phyloP scores from a whole-genome alignment of 495 filamentous ascomycete genomes.

The Coniosporium apollinis region DNA sequence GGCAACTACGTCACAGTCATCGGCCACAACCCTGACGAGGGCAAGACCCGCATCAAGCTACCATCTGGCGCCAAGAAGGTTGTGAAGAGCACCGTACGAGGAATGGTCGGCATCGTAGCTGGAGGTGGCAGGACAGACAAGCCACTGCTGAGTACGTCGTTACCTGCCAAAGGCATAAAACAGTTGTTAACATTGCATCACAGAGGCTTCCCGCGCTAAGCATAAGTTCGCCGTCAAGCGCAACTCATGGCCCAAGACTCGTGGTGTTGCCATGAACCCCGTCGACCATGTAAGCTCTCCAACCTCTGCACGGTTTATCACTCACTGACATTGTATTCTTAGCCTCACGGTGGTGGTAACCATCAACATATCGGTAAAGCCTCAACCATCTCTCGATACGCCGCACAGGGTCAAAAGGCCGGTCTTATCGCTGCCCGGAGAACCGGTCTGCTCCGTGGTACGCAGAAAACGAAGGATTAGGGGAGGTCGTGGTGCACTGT shows the following conservation, averaged over 20 bases:
- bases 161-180: constrained; percentile 5
- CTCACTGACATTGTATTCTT: constrained; percentile 22
- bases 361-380: constrained; percentile 99
- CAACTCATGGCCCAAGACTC: constrained; percentile 99
- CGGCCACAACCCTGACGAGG: constrained; percentile 96
- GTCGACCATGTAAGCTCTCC: constrained; percentile 71
- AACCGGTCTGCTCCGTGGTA: constrained; percentile 98
- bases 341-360: constrained; percentile 99
- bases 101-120: constrained; percentile 99
- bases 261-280: constrained; percentile 99
- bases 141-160: constrained; percentile 66
- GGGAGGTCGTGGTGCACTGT: background rate
- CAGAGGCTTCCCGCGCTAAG: constrained; percentile 94
- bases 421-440: constrained; percentile 98
- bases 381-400: constrained; percentile 96
- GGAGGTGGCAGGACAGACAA: constrained; percentile 99
- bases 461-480: constrained; percentile 98
- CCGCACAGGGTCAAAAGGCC: constrained; percentile 97
- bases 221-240: constrained; percentile 99
- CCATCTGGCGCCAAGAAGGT: constrained; percentile 99
- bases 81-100: constrained; percentile 72
- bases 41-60: constrained; percentile 98
- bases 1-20: constrained; percentile 99
- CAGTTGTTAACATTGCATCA: constrained; percentile 6
- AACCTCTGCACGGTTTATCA: background rate